A percentile compares a stretch with the other conserved stretches of the same genome.
phyloP scores from a whole-genome alignment of 192 early-diverging fungal genomes.

The Umbelopsis isabellina region DNA sequence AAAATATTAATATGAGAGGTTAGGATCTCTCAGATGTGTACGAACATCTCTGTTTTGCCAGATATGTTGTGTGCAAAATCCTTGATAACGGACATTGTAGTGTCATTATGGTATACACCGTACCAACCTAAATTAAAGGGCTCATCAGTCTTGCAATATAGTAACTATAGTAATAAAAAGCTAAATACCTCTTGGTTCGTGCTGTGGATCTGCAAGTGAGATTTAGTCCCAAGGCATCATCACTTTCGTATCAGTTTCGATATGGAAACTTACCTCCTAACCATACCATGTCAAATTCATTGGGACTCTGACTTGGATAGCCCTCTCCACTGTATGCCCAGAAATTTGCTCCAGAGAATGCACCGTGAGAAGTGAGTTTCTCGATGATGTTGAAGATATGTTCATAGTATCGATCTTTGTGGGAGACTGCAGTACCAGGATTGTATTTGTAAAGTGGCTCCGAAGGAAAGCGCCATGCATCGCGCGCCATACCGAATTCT shows the following conservation, averaged over 20 bases:
- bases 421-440: slow-evolving; percentile 47
- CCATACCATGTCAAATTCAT: slow-evolving; percentile 50
- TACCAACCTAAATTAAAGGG: slow-evolving; percentile 58
- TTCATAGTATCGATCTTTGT: slow-evolving; percentile 58
- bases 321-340: slow-evolving; percentile 67
- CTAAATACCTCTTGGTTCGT: slow-evolving; percentile 30
- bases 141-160: too few relatives aligned
- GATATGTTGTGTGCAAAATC: not conserved
- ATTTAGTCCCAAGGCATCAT: not conserved
- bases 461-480: slow-evolving; percentile 40
- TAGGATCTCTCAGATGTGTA: not conserved
- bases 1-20: too few relatives aligned
- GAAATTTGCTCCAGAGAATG: slow-evolving; percentile 57
- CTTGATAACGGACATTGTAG: slow-evolving; percentile 27
- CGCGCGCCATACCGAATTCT: slow-evolving; percentile 64
- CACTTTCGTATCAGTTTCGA: not conserved
- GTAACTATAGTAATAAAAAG: too few relatives aligned
- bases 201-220: slow-evolving; percentile 31
- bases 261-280: slow-evolving; percentile 33
- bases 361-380: slow-evolving; percentile 28
- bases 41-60: not conserved
- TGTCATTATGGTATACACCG: slow-evolving; percentile 63
- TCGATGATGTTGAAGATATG: slow-evolving; percentile 45
- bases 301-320: slow-evolving; percentile 43
- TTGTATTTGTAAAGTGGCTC: slow-evolving; percentile 44